Evolutionary conservation across 306 rosid species (phyloP).

Genomic region (Macrotyloma uniflorum): DNA sequence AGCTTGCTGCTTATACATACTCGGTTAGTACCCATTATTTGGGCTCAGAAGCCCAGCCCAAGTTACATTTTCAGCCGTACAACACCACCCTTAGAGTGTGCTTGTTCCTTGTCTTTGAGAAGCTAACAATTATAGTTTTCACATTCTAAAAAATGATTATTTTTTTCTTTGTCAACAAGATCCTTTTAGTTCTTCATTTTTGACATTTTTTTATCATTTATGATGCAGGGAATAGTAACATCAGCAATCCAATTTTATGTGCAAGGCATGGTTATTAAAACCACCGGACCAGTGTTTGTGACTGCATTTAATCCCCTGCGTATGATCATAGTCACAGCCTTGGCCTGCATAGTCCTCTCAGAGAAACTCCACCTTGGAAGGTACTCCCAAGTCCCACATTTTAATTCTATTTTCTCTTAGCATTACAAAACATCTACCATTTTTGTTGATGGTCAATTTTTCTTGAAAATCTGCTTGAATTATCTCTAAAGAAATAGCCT

Average conservation of each 20-base stretch:
- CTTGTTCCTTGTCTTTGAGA: no score
- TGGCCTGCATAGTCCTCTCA: conserved; percentile 55
- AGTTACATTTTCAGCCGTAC: not conserved
- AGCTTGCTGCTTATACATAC: conserved; percentile 58
- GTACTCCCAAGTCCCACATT: conserved; percentile 32
- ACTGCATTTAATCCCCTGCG: conserved; percentile 79
- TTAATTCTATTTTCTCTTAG: not conserved
- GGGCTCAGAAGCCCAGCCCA: not conserved
- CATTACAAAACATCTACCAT: no score
- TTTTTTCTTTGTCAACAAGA: no score
- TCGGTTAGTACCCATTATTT: conserved; percentile 48
- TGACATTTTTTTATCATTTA: not conserved
- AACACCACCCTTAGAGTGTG: not conserved
- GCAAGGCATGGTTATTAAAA: conserved; percentile 67
- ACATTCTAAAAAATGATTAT: no score
- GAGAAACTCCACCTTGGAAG: conserved; percentile 80
- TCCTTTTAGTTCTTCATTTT: not conserved
- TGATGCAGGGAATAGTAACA: conserved; percentile 61
- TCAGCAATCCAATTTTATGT: conserved; percentile 72
- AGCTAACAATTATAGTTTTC: no score
- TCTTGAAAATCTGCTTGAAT: no score
- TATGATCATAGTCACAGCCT: conserved; percentile 63
- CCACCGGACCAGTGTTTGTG: conserved; percentile 73
- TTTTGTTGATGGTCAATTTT: no score
- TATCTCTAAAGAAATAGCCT: no score